These are phyloP conservation scores for Colletotrichum falcatum DNA, from an alignment of 2,329 filamentous ascomycete genomes.

Conservation along the genomic window DNA sequence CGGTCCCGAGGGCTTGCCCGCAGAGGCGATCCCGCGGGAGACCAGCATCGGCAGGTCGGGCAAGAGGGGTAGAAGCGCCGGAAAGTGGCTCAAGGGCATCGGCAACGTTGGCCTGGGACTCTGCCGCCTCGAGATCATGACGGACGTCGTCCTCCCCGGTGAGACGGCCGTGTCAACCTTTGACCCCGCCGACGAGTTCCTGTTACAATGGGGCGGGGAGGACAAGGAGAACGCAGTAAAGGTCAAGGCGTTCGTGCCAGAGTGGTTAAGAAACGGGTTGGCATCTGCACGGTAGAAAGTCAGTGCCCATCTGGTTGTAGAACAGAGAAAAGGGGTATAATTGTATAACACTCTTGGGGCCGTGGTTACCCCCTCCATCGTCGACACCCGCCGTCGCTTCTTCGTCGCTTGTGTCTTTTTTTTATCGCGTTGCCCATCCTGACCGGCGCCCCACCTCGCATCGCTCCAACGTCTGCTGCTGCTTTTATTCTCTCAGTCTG, in stretches of 20 bases:
- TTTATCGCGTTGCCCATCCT: background rate
- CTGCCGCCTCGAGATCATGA: slow-evolving; percentile 93
- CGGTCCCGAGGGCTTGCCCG: slow-evolving; percentile 46
- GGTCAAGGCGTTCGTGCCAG: slow-evolving; percentile 86
- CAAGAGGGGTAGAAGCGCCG: slow-evolving; percentile 76
- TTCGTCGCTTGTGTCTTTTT: background rate
- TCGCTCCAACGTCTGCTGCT: background rate
- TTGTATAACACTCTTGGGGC: slow-evolving; percentile 17
- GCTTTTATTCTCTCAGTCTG: background rate
- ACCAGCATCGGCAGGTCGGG: slow-evolving; percentile 63
- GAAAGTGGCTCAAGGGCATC: slow-evolving; percentile 82
- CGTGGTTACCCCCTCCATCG: slow-evolving; percentile 1
- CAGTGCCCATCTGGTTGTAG: slow-evolving; percentile 26
- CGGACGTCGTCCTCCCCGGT: slow-evolving; percentile 78
- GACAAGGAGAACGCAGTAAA: slow-evolving; percentile 56
- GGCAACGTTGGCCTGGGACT: slow-evolving; percentile 90
- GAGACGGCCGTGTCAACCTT: slow-evolving; percentile 73
- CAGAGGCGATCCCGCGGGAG: slow-evolving; percentile 56
- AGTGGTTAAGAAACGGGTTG: slow-evolving; percentile 71
- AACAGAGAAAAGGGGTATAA: slow-evolving; percentile 37
- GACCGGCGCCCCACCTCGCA: background rate
- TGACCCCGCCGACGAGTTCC: slow-evolving; percentile 59
- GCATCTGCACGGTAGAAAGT: slow-evolving; percentile 34
- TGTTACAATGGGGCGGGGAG: slow-evolving; percentile 38
- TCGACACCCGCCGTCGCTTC: background rate